phyloP scores from a whole-genome alignment of 371 early-diverging fungal species.

The Blakeslea trispora region DNA sequence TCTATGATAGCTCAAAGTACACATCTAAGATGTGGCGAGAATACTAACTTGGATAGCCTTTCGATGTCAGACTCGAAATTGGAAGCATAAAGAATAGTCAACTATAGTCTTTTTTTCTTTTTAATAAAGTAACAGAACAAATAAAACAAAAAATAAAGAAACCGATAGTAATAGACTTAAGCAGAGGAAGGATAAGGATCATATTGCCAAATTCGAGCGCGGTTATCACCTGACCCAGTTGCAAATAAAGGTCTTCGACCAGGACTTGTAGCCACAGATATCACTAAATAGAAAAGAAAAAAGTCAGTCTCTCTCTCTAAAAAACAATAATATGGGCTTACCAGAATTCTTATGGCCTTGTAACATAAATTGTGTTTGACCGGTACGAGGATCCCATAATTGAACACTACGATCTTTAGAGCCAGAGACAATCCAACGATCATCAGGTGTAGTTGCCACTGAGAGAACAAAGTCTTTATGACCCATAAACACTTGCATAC shows the following conservation, averaged over 20 bases:
- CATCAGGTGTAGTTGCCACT: slow-evolving; percentile 91
- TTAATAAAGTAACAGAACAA: too few species aligned
- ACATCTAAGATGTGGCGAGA: too few species aligned
- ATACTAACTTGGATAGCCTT: too few species aligned
- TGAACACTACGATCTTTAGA: slow-evolving; percentile 95
- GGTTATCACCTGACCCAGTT: slow-evolving; percentile 95
- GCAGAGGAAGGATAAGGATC: too few species aligned
- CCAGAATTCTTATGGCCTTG: slow-evolving; percentile 98
- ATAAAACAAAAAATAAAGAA: too few species aligned
- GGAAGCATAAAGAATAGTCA: too few species aligned
- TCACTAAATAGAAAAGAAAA: slow-evolving; percentile 63
- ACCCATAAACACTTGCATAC: slow-evolving; percentile 62
- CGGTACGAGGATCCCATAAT: slow-evolving; percentile 91
- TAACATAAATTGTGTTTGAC: slow-evolving; percentile 87
- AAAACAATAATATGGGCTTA: slow-evolving; percentile 38
- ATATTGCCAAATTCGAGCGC: slow-evolving; percentile 92
- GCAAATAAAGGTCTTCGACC: slow-evolving; percentile 82
- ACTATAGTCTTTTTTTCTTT: too few species aligned
- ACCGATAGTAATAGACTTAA: too few species aligned
- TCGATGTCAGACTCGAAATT: too few species aligned
- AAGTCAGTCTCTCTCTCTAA: neutral
- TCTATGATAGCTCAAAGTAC: too few species aligned
- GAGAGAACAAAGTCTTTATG: slow-evolving; percentile 96
- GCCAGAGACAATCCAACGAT: slow-evolving; percentile 93
- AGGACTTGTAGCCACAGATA: slow-evolving; percentile 88